Conservation (phyloP, 768 basidiomycete species). For the Mycena epipterygia region DNA sequence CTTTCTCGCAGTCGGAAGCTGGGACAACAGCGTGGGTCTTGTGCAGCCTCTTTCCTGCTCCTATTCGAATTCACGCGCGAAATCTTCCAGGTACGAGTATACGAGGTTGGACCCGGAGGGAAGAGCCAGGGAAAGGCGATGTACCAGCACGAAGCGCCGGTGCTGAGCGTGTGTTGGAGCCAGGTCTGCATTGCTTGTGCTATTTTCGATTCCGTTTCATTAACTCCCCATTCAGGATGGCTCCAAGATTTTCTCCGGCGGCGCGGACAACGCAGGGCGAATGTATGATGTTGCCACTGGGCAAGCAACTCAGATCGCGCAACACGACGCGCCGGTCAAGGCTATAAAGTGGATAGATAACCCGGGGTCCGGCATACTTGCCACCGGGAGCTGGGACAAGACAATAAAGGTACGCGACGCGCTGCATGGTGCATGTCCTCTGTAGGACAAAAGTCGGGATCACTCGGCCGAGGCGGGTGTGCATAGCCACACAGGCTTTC, state of each 20-base stretch:
- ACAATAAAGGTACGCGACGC: slow-evolving; percentile 82
- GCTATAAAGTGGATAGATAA: slow-evolving; percentile 86
- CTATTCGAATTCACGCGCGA: neutral
- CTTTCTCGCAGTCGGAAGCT: slow-evolving; percentile 80
- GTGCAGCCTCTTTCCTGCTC: too few species aligned
- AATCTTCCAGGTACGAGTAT: slow-evolving; percentile 70
- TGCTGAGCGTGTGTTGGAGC: slow-evolving; percentile 79
- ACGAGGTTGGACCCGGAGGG: slow-evolving; percentile 70
- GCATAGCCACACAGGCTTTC: too few species aligned
- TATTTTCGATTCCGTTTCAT: slow-evolving; percentile 77
- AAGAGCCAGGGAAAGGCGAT: slow-evolving; percentile 78
- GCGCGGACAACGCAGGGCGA: slow-evolving; percentile 94
- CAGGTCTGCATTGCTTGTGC: slow-evolving; percentile 54
- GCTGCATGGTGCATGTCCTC: too few species aligned
- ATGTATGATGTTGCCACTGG: slow-evolving; percentile 94
- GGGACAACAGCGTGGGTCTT: slow-evolving; percentile 77
- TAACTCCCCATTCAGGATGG: slow-evolving; percentile 83
- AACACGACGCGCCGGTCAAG: slow-evolving; percentile 91
- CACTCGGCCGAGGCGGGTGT: too few species aligned
- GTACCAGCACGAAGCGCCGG: slow-evolving; percentile 80
- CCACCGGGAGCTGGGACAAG: slow-evolving; percentile 98
- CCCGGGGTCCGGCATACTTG: slow-evolving; percentile 80
- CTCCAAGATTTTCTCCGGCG: slow-evolving; percentile 90
- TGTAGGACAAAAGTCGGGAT: too few species aligned
- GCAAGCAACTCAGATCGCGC: slow-evolving; percentile 84